Conservation (phyloP, 2,329 filamentous ascomycete species). For the Pleomassaria siparia region DNA sequence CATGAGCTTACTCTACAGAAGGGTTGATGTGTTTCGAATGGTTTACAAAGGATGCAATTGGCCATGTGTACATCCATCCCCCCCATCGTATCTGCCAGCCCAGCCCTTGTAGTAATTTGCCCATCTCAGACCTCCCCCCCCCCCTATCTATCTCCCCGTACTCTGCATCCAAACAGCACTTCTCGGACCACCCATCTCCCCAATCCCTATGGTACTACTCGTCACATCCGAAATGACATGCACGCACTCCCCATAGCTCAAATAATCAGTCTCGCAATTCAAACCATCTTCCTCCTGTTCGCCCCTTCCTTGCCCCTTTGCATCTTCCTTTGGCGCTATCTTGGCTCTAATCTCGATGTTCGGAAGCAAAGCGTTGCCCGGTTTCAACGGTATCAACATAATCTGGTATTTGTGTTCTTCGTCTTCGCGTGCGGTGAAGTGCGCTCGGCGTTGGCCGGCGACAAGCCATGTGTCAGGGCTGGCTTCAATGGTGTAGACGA, state of each 20-base stretch:
- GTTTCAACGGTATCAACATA: slow-evolving; percentile 75
- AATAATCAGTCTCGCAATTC: slow-evolving; percentile 76
- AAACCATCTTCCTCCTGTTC: slow-evolving; percentile 24
- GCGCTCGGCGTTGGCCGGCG: slow-evolving; percentile 76
- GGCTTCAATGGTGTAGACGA: slow-evolving; percentile 79
- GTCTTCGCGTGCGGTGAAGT: slow-evolving; percentile 63
- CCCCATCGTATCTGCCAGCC: background rate
- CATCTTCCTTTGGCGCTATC: slow-evolving; percentile 41
- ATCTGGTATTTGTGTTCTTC: slow-evolving; percentile 62
- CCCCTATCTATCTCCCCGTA: slow-evolving; percentile 8
- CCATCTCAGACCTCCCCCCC: background rate
- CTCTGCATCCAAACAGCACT: slow-evolving; percentile 34
- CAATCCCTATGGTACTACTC: slow-evolving; percentile 58
- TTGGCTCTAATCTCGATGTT: slow-evolving; percentile 72
- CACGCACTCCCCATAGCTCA: slow-evolving; percentile 75
- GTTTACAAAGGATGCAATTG: no score
- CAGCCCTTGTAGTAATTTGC: background rate
- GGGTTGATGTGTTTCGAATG: no score
- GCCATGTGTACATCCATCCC: background rate
- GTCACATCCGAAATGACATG: slow-evolving; percentile 70
- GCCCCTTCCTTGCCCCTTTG: slow-evolving; percentile 23
- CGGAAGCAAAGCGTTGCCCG: slow-evolving; percentile 78
- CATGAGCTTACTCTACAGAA: no score
- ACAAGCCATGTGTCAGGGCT: slow-evolving; percentile 79
- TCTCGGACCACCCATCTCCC: slow-evolving; percentile 27